phyloP scores from a whole-genome alignment of 1,284 basidiomycete species.

The Sanghuangporus weigelae region DNA sequence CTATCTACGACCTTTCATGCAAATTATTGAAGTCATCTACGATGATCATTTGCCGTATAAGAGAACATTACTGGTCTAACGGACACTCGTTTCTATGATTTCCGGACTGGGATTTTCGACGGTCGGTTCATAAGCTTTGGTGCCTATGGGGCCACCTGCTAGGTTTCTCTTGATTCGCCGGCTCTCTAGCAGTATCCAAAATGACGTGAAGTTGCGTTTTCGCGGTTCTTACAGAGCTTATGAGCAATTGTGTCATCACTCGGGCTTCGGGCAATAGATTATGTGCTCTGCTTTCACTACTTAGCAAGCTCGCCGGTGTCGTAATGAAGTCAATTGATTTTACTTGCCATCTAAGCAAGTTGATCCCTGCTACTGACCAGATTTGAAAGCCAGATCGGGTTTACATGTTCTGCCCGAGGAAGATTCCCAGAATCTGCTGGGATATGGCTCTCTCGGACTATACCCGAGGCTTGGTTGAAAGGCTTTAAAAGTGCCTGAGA shows the following conservation, averaged over 20 bases:
- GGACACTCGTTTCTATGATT: too few species aligned
- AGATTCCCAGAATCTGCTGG: not conserved
- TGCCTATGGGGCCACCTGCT: not conserved
- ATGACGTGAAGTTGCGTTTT: not conserved
- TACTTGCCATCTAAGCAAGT: too few species aligned
- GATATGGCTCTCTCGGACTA: not conserved
- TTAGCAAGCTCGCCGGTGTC: too few species aligned
- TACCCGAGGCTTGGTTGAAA: not conserved
- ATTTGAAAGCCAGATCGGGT: not conserved
- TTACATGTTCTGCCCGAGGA: not conserved
- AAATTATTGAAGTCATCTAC: too few species aligned
- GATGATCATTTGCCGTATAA: too few species aligned
- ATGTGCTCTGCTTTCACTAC: not conserved
- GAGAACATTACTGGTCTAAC: too few species aligned
- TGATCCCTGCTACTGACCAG: not conserved
- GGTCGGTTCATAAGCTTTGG: too few species aligned
- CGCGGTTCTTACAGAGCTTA: not conserved
- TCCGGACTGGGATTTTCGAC: too few species aligned
- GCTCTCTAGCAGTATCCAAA: not conserved
- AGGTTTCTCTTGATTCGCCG: not conserved
- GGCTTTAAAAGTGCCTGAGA: not conserved
- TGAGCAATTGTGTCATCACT: not conserved
- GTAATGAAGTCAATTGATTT: too few species aligned
- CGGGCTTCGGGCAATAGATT: not conserved
- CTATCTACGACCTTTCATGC: too few species aligned